Percentiles rank a stretch among this genome's conserved stretches.
Conservation (phyloP, 192 early-diverging fungal genomes). For the Coemansia javaensis region DNA sequence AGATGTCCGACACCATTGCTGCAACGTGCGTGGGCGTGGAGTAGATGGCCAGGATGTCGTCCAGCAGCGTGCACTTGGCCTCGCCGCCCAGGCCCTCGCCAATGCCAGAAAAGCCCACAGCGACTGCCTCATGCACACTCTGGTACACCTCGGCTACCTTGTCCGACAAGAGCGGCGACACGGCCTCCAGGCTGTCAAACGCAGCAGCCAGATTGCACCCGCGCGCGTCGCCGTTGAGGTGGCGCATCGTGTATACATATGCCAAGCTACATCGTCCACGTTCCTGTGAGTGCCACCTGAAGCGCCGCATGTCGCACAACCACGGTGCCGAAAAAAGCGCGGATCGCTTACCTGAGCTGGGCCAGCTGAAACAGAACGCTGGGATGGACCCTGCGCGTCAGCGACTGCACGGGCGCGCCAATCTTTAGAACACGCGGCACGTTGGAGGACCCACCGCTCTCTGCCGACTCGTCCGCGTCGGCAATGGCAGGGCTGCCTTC, state of each 20-base stretch:
- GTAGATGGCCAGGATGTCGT: constrained; percentile 25
- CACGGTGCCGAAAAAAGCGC: background rate
- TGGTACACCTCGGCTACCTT: constrained; percentile 23
- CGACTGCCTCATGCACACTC: constrained; percentile 28
- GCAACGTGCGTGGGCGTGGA: constrained; percentile 9
- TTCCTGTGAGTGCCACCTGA: no score
- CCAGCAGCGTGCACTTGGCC: constrained; percentile 19
- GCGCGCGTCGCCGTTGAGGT: constrained; percentile 30
- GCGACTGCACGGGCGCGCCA: constrained; percentile 22
- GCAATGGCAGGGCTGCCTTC: constrained; percentile 1
- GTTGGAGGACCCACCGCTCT: background rate
- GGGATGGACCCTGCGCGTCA: constrained; percentile 34
- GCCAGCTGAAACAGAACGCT: constrained; percentile 41
- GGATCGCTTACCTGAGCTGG: constrained; percentile 28
- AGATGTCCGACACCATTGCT: constrained; percentile 32
- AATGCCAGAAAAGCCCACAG: constrained; percentile 17
- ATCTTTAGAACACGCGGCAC: constrained; percentile 9
- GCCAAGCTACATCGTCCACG: no score
- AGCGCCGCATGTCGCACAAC: no score
- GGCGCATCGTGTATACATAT: constrained; percentile 46
- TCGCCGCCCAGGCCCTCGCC: constrained; percentile 14
- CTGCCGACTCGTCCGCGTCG: background rate
- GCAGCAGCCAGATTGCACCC: constrained; percentile 9
- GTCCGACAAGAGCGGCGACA: constrained; percentile 19
- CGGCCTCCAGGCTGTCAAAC: constrained; percentile 10